Evolutionary conservation across 1,139 yeast species (phyloP).

Genomic region (Debaryomyces robertsiae): DNA sequence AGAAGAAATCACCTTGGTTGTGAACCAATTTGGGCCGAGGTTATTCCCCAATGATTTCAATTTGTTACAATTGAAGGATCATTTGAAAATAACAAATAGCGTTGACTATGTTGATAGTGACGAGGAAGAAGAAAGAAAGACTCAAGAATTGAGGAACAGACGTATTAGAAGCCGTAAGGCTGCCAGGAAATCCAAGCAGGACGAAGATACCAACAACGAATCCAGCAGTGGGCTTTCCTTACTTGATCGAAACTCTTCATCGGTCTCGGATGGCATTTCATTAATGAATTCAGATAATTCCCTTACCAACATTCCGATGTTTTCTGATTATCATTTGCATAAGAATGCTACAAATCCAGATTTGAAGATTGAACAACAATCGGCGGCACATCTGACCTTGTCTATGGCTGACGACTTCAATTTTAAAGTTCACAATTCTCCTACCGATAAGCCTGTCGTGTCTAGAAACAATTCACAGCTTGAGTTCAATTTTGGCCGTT

Average conservation of each 20-base stretch:
- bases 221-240: conserved; percentile 26
- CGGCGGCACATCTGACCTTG: conserved; percentile 28
- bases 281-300: conserved; percentile 55
- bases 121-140: conserved; percentile 57
- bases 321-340: conserved; percentile 48
- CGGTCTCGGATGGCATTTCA: conserved; percentile 56
- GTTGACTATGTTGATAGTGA: conserved; percentile 46
- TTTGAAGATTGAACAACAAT: conserved; percentile 28
- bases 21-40: conserved; percentile 47
- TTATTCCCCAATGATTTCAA: conserved; percentile 51
- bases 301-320: conserved; percentile 58
- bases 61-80: conserved; percentile 40
- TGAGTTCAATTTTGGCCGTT: conserved; percentile 37
- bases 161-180: conserved; percentile 29
- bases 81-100: conserved; percentile 29
- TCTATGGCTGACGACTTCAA: conserved; percentile 37
- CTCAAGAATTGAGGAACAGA: conserved; percentile 54
- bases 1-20: conserved; percentile 47
- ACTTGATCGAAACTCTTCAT: conserved; percentile 31
- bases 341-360: conserved; percentile 33
- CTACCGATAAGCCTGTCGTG: conserved; percentile 16
- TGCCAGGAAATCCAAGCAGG: conserved; percentile 24
- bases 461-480: conserved; percentile 32
- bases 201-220: conserved; percentile 16
- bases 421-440: conserved; percentile 11